Base-by-base conservation (phyloP, 495 filamentous ascomycete species). In the Xylaria cubensis region DNA sequence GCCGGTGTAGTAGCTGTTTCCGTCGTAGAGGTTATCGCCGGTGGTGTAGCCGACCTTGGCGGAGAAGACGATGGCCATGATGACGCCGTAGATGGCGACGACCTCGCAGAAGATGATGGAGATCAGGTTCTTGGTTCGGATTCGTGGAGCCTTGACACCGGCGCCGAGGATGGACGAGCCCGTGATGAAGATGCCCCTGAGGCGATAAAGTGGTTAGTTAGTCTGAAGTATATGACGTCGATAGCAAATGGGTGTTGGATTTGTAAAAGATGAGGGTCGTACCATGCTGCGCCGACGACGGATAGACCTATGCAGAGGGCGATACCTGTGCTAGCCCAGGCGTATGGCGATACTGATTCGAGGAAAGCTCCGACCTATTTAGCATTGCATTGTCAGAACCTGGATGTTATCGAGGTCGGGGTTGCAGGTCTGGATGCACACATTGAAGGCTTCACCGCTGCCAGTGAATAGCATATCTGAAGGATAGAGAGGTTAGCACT, bases 71-170 rank as follows among this genome's bases (percentile, higher is more conserved):
- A 99, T 99, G 72, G 95, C 91, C 93, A 98, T 98, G 84, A 99
- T 99, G 77, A 99, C 94, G 77, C 97, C 97, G 87, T 99, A 99
- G 81, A 99, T 99, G 78, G 97, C 97, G 73, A 99, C 97, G 74
- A 98, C 97, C 84, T 99, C 97, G 85, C 97, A 99, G 88, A 99
- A 99, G 85, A 99, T 98, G 85, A 99, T 98, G 75, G 97, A 98
- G 79, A 99, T 97, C 72, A 99, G 82, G 84, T 98, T 99, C 90
- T 99, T 99, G 66, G 97, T 99, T 75, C 95, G 92, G 80, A 99
- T 98, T 74, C 96, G 90, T 24, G 96, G 97, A 36, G 97, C 96
- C 76, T 91, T 92, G 80, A 99, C 97, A 83, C 97, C 97, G 72
- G 92, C 97, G 72, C 97, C 97, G 73, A 99, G 87, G 80, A 99